Conservation (phyloP, 2,329 filamentous ascomycete species). For the Neofusicoccum laricinum region DNA sequence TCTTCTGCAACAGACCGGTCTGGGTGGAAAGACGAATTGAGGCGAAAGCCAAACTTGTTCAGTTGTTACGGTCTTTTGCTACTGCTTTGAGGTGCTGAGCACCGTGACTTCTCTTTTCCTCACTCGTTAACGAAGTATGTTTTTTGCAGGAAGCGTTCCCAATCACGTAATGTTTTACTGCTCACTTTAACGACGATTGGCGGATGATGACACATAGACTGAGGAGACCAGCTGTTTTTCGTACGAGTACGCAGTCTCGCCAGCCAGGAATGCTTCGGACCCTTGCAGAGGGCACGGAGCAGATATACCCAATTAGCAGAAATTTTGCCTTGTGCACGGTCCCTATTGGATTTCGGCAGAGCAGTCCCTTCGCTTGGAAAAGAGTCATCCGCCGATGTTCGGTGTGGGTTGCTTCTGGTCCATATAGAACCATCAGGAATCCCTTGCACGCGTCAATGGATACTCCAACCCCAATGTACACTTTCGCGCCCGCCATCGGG, state of each 20-base stretch:
- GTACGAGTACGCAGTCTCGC: neutral
- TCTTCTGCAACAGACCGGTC: conserved; percentile 25
- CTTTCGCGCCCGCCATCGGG: neutral
- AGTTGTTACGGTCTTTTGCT: too few species aligned
- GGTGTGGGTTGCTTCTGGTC: too few species aligned
- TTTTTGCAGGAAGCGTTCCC: too few species aligned
- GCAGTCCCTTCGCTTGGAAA: neutral
- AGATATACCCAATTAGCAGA: neutral
- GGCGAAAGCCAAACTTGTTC: too few species aligned
- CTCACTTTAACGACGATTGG: neutral
- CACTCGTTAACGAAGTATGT: too few species aligned
- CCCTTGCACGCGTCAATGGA: too few species aligned
- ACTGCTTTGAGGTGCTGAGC: too few species aligned
- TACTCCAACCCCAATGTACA: too few species aligned
- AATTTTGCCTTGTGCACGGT: neutral
- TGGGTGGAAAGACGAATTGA: neutral
- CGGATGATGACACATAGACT: neutral
- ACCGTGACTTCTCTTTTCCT: too few species aligned
- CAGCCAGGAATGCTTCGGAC: neutral
- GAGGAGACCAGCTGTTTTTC: neutral
- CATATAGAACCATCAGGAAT: too few species aligned
- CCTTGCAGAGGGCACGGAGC: too few species aligned
- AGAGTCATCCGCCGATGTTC: neutral
- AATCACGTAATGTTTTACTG: neutral
- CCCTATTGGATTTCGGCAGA: neutral